phyloP scores from a whole-genome alignment of 2,329 filamentous ascomycete genomes.

The Coniochaeta prunicola region DNA sequence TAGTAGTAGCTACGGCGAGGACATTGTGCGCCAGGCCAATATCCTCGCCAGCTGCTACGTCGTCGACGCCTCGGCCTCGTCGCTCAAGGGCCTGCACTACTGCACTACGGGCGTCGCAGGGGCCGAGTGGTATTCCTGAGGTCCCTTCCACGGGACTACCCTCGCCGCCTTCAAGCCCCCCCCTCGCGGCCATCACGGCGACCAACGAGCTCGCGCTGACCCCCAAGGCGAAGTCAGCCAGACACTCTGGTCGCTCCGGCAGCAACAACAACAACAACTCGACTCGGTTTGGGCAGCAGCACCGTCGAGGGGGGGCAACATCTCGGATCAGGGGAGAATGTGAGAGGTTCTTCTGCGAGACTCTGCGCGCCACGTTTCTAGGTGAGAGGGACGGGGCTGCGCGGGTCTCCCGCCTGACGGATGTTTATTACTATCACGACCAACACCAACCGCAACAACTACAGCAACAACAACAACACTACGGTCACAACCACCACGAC shows the following conservation, averaged over 20 bases:
- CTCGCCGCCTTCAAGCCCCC: conserved; percentile 82
- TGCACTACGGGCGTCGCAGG: conserved; percentile 77
- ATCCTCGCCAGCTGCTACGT: conserved; percentile 90
- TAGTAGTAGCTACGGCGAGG: conserved; percentile 74
- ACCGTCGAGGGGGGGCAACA: conserved; percentile 81
- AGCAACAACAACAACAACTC: background rate
- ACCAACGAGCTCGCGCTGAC: conserved; percentile 60
- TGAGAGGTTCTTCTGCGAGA: conserved; percentile 99
- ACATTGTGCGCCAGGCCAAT: conserved; percentile 57
- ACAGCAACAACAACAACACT: conserved; percentile 8
- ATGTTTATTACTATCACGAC: conserved; percentile 44
- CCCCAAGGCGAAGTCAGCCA: conserved; percentile 40
- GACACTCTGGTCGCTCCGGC: conserved; percentile 10
- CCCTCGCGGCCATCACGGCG: conserved; percentile 68
- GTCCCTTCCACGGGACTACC: conserved; percentile 77
- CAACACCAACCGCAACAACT: conserved; percentile 8
- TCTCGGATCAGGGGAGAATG: conserved; percentile 97
- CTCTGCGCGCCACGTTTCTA: conserved; percentile 87
- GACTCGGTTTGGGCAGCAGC: background rate
- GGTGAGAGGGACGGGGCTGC: conserved; percentile 79
- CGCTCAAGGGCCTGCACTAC: conserved; percentile 81
- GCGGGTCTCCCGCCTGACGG: conserved; percentile 81
- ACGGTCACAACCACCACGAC: conserved; percentile 13
- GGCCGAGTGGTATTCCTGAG: conserved; percentile 94
- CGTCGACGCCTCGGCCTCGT: conserved; percentile 58